A percentile compares a stretch with the other conserved stretches of the same genome.
These are phyloP conservation scores for Fagopyrum esculentum DNA, from an alignment of 148 eudicot species.

Conservation along the genomic window DNA sequence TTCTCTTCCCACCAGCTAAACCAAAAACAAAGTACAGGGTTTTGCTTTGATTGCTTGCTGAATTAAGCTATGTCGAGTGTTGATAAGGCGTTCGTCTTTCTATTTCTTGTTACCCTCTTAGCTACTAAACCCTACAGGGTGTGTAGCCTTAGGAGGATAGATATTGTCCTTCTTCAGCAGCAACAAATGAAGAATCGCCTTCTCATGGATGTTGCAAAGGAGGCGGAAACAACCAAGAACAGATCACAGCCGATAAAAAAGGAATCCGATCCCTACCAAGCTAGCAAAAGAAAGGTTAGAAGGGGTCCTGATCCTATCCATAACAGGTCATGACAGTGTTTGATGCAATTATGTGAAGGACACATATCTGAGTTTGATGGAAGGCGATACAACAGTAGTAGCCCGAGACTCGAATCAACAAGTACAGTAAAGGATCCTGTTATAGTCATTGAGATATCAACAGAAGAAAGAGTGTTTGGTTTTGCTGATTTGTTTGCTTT, in stretches of 20 bases:
- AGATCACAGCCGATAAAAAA: constrained; percentile 14
- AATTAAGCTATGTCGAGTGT: background rate
- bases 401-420: background rate
- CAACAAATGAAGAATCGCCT: constrained; percentile 15
- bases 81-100: constrained; percentile 15
- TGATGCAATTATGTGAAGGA: background rate
- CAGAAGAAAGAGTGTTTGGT: background rate
- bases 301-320: constrained; percentile 55
- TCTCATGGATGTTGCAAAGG: constrained; percentile 19
- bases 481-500: background rate
- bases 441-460: background rate
- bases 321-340: constrained; percentile 27
- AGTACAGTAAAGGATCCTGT: background rate
- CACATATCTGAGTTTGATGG: background rate
- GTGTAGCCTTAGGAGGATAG: background rate
- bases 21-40: background rate
- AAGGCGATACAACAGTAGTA: background rate
- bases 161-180: background rate
- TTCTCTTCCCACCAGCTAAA: background rate
- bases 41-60: background rate
- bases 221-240: constrained; percentile 15
- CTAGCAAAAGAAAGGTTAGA: constrained; percentile 36
- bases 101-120: constrained; percentile 35
- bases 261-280: constrained; percentile 18
- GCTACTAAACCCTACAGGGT: background rate